A percentile compares a stretch with the other conserved stretches of the same genome.
Evolutionary conservation across 306 rosid species (phyloP).

Genomic region (Rosa multiflora): DNA sequence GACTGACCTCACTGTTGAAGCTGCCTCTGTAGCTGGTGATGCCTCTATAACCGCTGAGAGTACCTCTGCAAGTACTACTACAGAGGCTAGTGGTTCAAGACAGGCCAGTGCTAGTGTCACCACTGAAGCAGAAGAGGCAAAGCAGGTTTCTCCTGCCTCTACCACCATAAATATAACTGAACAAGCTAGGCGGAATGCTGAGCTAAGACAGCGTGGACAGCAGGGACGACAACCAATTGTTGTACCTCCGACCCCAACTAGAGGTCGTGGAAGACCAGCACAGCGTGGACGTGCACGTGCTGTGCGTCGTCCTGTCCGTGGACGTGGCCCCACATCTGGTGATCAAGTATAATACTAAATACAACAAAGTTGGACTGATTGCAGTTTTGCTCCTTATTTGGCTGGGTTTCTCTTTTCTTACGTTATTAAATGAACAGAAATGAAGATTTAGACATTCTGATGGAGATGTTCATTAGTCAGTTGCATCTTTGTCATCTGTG

Average conservation of each 20-base stretch:
- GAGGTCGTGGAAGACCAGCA: conserved; percentile 66
- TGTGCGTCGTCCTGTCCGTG: conserved; percentile 37
- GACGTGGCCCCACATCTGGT: conserved; percentile 59
- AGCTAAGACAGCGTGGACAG: conserved; percentile 55
- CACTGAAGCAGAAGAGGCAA: conserved; percentile 44
- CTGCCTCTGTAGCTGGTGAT: conserved; percentile 37
- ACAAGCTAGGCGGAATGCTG: conserved; percentile 67
- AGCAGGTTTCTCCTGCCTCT: conserved; percentile 55
- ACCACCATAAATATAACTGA: conserved; percentile 64
- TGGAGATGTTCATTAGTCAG: neutral
- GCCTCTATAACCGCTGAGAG: conserved; percentile 35
- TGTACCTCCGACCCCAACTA: neutral
- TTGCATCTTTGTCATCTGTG: neutral
- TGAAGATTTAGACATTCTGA: neutral
- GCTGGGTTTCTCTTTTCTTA: neutral
- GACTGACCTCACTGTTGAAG: conserved; percentile 54
- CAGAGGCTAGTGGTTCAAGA: conserved; percentile 46
- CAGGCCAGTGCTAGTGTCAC: conserved; percentile 32
- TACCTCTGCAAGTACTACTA: conserved; percentile 28
- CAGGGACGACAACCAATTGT: conserved; percentile 12
- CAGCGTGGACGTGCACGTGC: conserved; percentile 59
- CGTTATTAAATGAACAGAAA: neutral
- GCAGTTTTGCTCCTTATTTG: neutral
- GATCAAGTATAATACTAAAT: conserved; percentile 30
- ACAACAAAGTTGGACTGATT: neutral